Base-by-base conservation (phyloP, 805 yeast genomes). In the Candida verbasci region DNA sequence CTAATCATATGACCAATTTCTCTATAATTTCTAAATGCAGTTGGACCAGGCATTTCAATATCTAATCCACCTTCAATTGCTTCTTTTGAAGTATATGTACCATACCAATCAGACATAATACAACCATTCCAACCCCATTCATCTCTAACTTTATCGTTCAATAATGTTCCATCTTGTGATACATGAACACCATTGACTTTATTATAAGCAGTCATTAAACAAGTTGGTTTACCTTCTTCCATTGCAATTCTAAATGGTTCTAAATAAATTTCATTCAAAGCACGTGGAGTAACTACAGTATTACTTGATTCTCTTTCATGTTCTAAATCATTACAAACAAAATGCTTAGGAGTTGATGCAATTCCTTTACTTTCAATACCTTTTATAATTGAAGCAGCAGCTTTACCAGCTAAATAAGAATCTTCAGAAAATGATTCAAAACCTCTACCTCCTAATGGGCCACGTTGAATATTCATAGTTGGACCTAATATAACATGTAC, bases 31-130 rank as follows among this genome's bases (percentile, higher is more conserved):
- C 65, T 46, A 37, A 55, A 50, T 16, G 29, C 39, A 2, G 62
- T 43, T 10, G 60, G 60, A 9, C 65, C 65, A 0, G 65, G 65
- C 65, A 58, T 58, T 42, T 58, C 65, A 42, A 58, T 45, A 39
- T 58, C 62, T 38, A 58, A 48, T 3, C 65, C 65, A 38, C 47
- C 48, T 34, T 47, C 50, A 37, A 58, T 45, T 6, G 60, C 48
- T 3, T 43, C 44, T 28, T 56, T 57, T 17, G 53, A 20, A 7
- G 63, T 53, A 41, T 56, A 58, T 9, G 49, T 40, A 3, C 65
- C 65, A 35, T 35, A 54, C 65, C 65, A 59, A 43, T 59, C 63
- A 12, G 60, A 54, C 62, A 59, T 59, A 6, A 54, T 45, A 20
- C 53, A 41, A n/a, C 65, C 65, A 32, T 49, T 50, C 58, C 59